Evolutionary conservation across 2,329 filamentous ascomycete species (phyloP).

Genomic region (Nectriaceae sp.): DNA sequence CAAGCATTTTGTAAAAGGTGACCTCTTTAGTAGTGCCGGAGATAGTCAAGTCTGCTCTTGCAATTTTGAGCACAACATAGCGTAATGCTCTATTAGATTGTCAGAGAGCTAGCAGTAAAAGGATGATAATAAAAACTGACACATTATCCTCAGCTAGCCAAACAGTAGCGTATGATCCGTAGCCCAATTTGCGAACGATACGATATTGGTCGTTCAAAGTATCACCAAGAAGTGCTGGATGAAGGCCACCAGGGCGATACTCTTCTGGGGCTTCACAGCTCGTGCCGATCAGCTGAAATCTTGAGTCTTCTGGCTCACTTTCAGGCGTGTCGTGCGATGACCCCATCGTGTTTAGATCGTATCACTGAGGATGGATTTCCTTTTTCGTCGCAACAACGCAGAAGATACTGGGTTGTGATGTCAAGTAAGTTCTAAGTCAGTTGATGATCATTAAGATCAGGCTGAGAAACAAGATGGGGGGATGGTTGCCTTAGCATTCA

Average conservation of each 20-base stretch:
- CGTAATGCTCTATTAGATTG: not conserved
- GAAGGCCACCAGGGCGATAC: slow-evolving; percentile 8
- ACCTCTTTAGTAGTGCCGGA: not conserved
- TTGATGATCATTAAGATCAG: no score
- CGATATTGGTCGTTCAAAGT: slow-evolving; percentile 8
- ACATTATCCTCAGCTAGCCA: slow-evolving; percentile 10
- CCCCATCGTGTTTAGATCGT: no score
- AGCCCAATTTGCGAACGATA: slow-evolving; percentile 14
- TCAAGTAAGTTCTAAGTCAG: no score
- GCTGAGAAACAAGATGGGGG: no score
- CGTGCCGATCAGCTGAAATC: no score
- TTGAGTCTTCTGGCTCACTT: no score
- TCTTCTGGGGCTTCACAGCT: not conserved
- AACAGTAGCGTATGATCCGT: slow-evolving; percentile 10
- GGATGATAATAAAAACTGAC: not conserved
- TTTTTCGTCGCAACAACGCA: no score
- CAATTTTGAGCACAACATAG: not conserved
- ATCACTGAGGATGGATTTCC: no score
- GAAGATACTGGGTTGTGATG: no score
- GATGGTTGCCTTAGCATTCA: no score
- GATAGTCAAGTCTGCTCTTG: not conserved
- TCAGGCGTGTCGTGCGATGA: no score
- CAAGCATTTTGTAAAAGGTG: not conserved
- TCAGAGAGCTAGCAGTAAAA: not conserved
- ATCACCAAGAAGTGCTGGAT: slow-evolving; percentile 10